Evolutionary conservation across 768 basidiomycete genomes (phyloP), one percentile per base, ranked within the genome.

Genomic region (Naganishia antarctica): DNA sequence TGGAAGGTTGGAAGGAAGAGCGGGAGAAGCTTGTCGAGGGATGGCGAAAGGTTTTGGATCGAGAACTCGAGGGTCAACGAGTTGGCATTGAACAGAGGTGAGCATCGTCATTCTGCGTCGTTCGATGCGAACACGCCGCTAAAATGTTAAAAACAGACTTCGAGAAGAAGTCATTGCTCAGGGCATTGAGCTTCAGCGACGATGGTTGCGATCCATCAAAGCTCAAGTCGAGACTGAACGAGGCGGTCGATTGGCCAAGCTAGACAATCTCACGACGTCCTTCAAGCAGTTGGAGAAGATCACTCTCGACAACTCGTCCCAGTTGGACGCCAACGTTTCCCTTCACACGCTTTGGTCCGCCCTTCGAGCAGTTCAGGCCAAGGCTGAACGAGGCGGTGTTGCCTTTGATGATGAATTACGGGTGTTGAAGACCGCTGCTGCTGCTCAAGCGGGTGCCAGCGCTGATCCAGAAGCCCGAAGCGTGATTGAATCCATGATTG

Each of bases 181-280:
- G 76, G 96, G 93, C 18, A 91, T 99, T 72, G 96, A 98, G 79
- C 85, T 98, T 25, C 96, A 98, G 75, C 86, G 92, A 53, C 84
- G 90, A 60, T 98, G 94, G 93, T 89, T 99, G 44, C 86, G 90
- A 32, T 91, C 97, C 64, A 86, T 98, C 81, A 96, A 97, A 80
- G 83, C 92, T 53, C 88, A 87, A 68, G 93, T 99, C 63, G 94
- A 99, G 78, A 85, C 91, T 73, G 96, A 99, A 78, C 91, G 96
- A 46, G 91, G 91, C 16, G 92, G 92, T 13, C 88, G 96, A 61
- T 83, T 99, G 11, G 88, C 91, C 47, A 96, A 92, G 78, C 85
- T 99, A 34, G 91, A 94, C 72, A 89, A 93, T 75, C 86, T 99
- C 49, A 87, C 91, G 11, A 85, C 88, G 5, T 87, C 88, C 49